phyloP scores from a whole-genome alignment of 2,329 filamentous ascomycete species.

The Fusarium sp. region DNA sequence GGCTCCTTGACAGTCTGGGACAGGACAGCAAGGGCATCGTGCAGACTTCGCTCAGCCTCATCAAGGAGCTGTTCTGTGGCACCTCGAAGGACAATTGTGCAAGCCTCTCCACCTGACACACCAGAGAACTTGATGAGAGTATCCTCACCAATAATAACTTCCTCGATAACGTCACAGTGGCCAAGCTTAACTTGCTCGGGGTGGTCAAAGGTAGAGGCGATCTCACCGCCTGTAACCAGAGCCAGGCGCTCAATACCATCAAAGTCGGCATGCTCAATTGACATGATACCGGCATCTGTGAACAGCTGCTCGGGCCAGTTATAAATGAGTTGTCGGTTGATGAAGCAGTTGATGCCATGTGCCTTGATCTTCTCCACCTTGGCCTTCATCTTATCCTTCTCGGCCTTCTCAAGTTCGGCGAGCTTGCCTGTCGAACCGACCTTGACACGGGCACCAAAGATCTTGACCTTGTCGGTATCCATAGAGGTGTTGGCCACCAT shows the following conservation, averaged over 20 bases:
- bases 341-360: conserved; percentile 99
- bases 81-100: conserved; percentile 95
- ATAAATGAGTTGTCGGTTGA: conserved; percentile 99
- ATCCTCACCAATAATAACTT: conserved; percentile 98
- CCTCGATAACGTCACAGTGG: conserved; percentile 94
- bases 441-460: conserved; percentile 97
- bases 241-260: conserved; percentile 96
- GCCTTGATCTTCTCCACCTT: conserved; percentile 99
- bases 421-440: conserved; percentile 96
- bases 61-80: conserved; percentile 97
- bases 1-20: conserved; percentile 97
- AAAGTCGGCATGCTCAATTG: conserved; percentile 98
- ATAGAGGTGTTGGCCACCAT: conserved; percentile 97
- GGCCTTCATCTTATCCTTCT: conserved; percentile 99
- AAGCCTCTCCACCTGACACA: conserved; percentile 91
- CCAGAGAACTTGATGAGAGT: conserved; percentile 98
- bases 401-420: conserved; percentile 97
- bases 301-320: conserved; percentile 99
- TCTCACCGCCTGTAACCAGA: conserved; percentile 96
- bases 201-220: conserved; percentile 97
- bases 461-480: conserved; percentile 99
- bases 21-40: conserved; percentile 94
- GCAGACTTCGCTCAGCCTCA: conserved; percentile 94
- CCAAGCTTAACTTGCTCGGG: conserved; percentile 97
- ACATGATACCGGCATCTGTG: conserved; percentile 96